phyloP scores from a whole-genome alignment of 2,329 filamentous ascomycete species.

The Colletotrichum tropicicola region DNA sequence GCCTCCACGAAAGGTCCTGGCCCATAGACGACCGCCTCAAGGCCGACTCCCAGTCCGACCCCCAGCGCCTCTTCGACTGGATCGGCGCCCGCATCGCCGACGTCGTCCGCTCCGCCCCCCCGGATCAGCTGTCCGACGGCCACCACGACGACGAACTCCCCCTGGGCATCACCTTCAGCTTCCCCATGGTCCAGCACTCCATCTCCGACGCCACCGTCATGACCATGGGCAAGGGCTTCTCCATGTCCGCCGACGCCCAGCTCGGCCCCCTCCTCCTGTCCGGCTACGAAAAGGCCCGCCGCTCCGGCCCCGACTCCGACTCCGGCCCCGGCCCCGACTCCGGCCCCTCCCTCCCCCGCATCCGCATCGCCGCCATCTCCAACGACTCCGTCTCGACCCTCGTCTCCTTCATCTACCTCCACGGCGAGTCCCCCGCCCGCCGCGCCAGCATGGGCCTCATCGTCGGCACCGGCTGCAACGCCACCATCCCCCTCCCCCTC shows the following conservation, averaged over 20 bases:
- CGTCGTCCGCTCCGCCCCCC: conserved; percentile 69
- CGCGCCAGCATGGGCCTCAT: conserved; percentile 83
- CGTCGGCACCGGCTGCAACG: conserved; percentile 83
- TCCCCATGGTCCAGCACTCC: conserved; percentile 73
- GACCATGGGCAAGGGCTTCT: conserved; percentile 77
- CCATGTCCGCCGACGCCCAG: conserved; percentile 67
- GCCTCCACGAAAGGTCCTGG: conserved; percentile 76
- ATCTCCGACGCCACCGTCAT: conserved; percentile 71
- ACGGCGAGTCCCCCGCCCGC: conserved; percentile 63
- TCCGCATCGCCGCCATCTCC: conserved; percentile 79
- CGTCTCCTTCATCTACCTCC: conserved; percentile 79
- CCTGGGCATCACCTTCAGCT: conserved; percentile 76
- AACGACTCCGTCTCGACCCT: conserved; percentile 86
- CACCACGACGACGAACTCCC: conserved; percentile 57
- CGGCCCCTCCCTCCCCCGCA: too few species aligned
- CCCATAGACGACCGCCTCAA: conserved; percentile 79
- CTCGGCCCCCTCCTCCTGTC: conserved; percentile 66
- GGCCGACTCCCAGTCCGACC: conserved; percentile 64
- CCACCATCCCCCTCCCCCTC: conserved; percentile 77
- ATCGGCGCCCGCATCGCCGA: conserved; percentile 81
- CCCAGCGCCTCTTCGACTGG: conserved; percentile 82
- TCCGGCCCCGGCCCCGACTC: conserved; percentile 33
- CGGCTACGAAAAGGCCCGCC: conserved; percentile 65
- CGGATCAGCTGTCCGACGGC: conserved; percentile 47
- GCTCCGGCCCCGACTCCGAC: conserved; percentile 32